These are phyloP conservation scores for Schizosaccharomyces octosporus DNA, from an alignment of 805 yeast genomes.

Conservation along the genomic window DNA sequence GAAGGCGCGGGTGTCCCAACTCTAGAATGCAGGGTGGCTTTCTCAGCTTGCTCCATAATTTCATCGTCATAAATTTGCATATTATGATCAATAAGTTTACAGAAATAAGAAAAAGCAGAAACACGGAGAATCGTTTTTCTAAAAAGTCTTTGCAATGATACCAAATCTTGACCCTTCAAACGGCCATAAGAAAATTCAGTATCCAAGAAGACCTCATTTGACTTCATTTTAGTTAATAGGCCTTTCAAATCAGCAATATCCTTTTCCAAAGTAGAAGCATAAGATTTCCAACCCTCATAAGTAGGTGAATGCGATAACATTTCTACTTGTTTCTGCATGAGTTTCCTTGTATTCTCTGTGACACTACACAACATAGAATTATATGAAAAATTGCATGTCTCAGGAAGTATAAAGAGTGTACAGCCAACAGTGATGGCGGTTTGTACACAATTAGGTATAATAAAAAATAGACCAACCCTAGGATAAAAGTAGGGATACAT, in stretches of 20 bases:
- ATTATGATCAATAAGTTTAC: neutral
- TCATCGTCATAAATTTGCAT: constrained; percentile 1
- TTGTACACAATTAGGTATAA: neutral
- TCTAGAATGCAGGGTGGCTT: neutral
- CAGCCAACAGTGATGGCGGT: constrained; percentile 1
- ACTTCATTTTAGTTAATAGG: neutral
- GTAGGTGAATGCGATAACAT: neutral
- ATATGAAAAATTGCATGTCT: neutral
- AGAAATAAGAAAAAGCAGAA: neutral
- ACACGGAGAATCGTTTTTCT: neutral
- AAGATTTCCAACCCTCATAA: neutral
- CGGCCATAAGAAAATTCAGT: constrained; percentile 2
- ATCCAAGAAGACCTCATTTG: neutral
- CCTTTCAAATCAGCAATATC: neutral
- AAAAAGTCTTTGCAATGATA: neutral
- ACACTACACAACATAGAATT: neutral
- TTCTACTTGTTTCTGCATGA: neutral
- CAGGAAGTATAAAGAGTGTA: neutral
- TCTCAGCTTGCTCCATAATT: neutral
- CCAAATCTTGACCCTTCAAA: neutral
- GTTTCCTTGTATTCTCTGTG: neutral
- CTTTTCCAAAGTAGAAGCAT: neutral
- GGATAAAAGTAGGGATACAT: neutral
- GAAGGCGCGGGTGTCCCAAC: neutral
- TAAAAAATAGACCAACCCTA: neutral